Conservation (phyloP, 805 yeast genomes). For the Naumovozyma baii region DNA sequence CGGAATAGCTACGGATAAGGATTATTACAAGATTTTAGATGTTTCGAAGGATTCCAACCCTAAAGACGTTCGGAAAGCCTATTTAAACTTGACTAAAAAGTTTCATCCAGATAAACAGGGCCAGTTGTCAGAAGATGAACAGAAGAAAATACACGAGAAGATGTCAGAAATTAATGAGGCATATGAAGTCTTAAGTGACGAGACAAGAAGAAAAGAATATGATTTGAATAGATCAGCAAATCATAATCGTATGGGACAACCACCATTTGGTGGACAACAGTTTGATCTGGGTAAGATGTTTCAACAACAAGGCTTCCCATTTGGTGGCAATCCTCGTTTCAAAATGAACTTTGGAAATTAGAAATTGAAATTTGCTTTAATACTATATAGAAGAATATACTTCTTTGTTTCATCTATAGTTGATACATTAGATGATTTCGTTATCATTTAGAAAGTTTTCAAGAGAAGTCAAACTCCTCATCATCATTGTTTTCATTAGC, state of each 20-base stretch:
- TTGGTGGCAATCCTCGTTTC: constrained; percentile 8
- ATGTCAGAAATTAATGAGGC: constrained; percentile 94
- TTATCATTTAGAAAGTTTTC: neutral
- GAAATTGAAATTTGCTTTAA: neutral
- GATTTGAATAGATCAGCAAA: constrained; percentile 38
- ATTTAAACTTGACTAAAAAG: constrained; percentile 65
- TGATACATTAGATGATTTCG: neutral
- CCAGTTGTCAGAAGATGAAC: constrained; percentile 45
- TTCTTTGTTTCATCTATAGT: too few species aligned
- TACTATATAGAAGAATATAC: neutral
- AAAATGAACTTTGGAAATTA: constrained; percentile 7
- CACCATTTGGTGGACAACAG: constrained; percentile 6
- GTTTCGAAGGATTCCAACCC: constrained; percentile 58
- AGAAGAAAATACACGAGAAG: constrained; percentile 63
- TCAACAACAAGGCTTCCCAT: constrained; percentile 10
- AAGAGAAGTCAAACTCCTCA: constrained; percentile 5
- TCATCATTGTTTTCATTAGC: constrained; percentile 2
- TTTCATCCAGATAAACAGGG: constrained; percentile 90
- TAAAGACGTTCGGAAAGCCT: constrained; percentile 68
- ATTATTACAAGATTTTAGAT: constrained; percentile 73
- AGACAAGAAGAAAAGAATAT: constrained; percentile 52
- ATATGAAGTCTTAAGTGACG: constrained; percentile 70
- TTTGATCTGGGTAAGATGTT: constrained; percentile 7
- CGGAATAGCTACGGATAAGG: constrained; percentile 36
- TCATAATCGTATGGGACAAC: constrained; percentile 2